Evolutionary conservation across 2,329 filamentous ascomycete genomes (phyloP).

Genomic region (Aulographum hederae): DNA sequence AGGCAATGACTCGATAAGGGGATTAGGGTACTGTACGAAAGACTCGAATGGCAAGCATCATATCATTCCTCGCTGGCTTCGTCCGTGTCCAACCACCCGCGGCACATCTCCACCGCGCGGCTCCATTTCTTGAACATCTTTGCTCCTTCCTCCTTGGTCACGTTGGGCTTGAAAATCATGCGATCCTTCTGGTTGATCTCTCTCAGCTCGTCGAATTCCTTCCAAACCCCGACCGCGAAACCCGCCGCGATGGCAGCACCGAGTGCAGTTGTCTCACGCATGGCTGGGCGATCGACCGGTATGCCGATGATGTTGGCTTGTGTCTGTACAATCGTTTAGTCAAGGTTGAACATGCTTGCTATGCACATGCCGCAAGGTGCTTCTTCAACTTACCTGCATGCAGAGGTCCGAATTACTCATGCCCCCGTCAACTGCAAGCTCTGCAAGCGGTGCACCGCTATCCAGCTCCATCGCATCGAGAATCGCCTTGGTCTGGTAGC

Average conservation of each 20-base stretch:
- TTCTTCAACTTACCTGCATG: slow-evolving; percentile 41
- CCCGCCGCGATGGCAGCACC: slow-evolving; percentile 80
- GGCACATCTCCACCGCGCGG: slow-evolving; percentile 42
- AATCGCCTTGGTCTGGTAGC: slow-evolving; percentile 84
- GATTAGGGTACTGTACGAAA: too few species aligned
- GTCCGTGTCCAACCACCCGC: neutral
- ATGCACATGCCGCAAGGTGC: neutral
- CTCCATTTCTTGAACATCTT: slow-evolving; percentile 55
- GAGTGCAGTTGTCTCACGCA: slow-evolving; percentile 81
- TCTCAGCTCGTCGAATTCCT: slow-evolving; percentile 52
- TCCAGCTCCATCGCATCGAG: slow-evolving; percentile 83
- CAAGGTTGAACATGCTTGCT: neutral
- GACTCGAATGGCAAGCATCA: too few species aligned
- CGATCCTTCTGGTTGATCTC: slow-evolving; percentile 53
- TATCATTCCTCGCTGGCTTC: too few species aligned
- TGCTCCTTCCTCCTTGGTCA: slow-evolving; percentile 37
- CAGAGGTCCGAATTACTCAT: slow-evolving; percentile 77
- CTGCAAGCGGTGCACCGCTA: slow-evolving; percentile 54
- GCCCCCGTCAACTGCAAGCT: slow-evolving; percentile 71
- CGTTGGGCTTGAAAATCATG: slow-evolving; percentile 50
- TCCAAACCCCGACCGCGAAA: slow-evolving; percentile 67
- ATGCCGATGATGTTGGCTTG: slow-evolving; percentile 78
- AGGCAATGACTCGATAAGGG: too few species aligned
- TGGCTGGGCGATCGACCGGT: slow-evolving; percentile 63
- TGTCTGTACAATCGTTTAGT: too few species aligned